Conservation (phyloP, 2,329 filamentous ascomycete species). For the Colletotrichum cordylinicola region DNA sequence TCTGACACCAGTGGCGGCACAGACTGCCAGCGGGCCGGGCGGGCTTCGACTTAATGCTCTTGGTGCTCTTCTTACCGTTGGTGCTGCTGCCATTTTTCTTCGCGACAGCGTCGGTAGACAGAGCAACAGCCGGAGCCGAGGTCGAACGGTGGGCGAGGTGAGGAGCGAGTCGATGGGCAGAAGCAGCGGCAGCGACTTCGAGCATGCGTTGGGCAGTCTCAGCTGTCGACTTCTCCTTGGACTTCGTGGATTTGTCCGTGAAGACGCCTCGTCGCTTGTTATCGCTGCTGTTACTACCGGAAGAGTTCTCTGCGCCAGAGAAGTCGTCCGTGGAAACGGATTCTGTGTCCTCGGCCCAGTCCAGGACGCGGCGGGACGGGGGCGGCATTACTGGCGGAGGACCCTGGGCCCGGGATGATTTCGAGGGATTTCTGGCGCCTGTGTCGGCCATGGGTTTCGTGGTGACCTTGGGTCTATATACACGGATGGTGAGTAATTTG, state of each 20-base stretch:
- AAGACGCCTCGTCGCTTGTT: neutral
- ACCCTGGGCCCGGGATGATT: neutral
- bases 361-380: neutral
- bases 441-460: neutral
- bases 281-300: neutral
- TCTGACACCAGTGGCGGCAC: slow-evolving; percentile 55
- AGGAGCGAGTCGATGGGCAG: neutral
- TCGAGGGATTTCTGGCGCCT: too few species aligned
- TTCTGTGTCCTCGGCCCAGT: slow-evolving; percentile 20
- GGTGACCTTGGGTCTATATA: neutral
- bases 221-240: neutral
- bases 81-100: neutral
- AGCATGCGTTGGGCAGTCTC: slow-evolving; percentile 1
- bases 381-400: neutral
- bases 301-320: neutral
- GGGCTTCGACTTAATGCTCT: neutral
- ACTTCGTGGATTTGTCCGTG: neutral
- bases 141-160: neutral
- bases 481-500: neutral
- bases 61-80: neutral
- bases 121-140: neutral
- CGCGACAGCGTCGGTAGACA: neutral
- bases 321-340: slow-evolving; percentile 15
- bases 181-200: neutral
- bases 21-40: slow-evolving; percentile 22